Evolutionary conservation across 768 basidiomycete species (phyloP).

Genomic region (Tulasnella sp.): DNA sequence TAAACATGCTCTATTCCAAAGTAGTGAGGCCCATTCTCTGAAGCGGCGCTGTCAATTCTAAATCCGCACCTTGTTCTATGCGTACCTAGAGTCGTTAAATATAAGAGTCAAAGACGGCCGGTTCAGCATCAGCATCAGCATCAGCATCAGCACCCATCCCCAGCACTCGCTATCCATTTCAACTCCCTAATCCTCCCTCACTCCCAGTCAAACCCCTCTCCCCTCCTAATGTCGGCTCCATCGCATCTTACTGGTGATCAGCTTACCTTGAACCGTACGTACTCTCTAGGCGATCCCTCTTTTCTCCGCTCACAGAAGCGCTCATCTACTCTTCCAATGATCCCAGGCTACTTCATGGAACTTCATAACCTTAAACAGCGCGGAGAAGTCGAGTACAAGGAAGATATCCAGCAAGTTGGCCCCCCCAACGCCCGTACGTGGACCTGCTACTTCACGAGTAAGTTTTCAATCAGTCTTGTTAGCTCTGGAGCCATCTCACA

Average conservation of each 20-base stretch:
- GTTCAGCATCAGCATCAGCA: neutral
- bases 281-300: neutral
- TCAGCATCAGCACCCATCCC: neutral
- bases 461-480: neutral
- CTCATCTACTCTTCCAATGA: neutral
- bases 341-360: neutral
- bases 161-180: neutral
- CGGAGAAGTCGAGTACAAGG: neutral
- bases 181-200: neutral
- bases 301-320: neutral
- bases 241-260: neutral
- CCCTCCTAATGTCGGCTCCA: neutral
- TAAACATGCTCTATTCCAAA: neutral
- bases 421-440: neutral
- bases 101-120: neutral
- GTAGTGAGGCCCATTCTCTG: neutral
- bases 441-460: neutral
- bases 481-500: neutral
- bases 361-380: neutral
- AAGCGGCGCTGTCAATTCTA: neutral
- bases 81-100: neutral
- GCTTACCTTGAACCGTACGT: neutral
- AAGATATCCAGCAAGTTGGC: neutral
- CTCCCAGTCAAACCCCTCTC: neutral
- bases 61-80: neutral